Evolutionary conservation across 805 yeast species (phyloP).

Genomic region (Tetrapisispora taiwanensis): DNA sequence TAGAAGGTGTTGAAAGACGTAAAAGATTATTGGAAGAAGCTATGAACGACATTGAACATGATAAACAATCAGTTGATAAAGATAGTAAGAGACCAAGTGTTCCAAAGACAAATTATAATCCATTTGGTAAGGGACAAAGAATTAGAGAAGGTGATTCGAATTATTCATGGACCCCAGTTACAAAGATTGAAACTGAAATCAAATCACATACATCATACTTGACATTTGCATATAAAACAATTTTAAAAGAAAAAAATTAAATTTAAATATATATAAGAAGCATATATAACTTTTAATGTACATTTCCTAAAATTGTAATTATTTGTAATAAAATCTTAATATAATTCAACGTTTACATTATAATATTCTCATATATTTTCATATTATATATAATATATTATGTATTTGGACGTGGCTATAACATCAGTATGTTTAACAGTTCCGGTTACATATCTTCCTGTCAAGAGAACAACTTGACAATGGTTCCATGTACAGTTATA

Average conservation of each 20-base stretch:
- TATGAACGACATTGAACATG: slow-evolving; percentile 21
- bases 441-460: too few relatives aligned
- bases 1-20: slow-evolving; percentile 51
- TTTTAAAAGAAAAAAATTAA: background rate
- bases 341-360: too few relatives aligned
- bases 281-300: background rate
- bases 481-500: too few relatives aligned
- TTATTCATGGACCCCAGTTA: slow-evolving; percentile 75
- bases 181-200: slow-evolving; percentile 73
- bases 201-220: slow-evolving; percentile 91
- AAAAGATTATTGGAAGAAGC: slow-evolving; percentile 29
- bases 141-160: slow-evolving; percentile 78
- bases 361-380: too few relatives aligned
- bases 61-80: slow-evolving; percentile 14
- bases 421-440: too few relatives aligned
- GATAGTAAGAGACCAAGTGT: slow-evolving; percentile 18
- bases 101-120: slow-evolving; percentile 58
- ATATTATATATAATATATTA: too few relatives aligned
- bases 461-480: too few relatives aligned
- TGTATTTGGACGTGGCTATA: too few relatives aligned
- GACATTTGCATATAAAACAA: slow-evolving; percentile 64
- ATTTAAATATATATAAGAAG: too few relatives aligned
- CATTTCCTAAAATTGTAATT: too few relatives aligned
- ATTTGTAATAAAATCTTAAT: too few relatives aligned
- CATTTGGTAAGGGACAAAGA: slow-evolving; percentile 85